These are phyloP conservation scores for Isatis tinctoria DNA, from an alignment of 345 rosid species.

Conservation along the genomic window DNA sequence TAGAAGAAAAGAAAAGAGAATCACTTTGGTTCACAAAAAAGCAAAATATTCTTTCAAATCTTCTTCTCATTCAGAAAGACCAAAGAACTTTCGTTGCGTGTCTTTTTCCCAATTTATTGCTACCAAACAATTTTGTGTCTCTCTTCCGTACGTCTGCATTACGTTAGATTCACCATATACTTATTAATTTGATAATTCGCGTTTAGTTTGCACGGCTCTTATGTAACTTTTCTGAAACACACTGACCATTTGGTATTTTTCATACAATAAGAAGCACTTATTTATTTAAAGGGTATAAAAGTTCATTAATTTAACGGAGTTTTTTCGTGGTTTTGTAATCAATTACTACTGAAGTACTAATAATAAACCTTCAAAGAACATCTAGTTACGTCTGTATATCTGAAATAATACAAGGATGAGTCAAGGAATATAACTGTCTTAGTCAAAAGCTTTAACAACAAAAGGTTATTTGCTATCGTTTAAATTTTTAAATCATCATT, in stretches of 20 bases:
- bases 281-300: background rate
- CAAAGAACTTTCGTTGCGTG: slow-evolving; percentile 7
- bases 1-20: slow-evolving; percentile 5
- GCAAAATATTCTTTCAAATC: slow-evolving; percentile 1
- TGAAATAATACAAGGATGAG: background rate
- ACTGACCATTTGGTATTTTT: background rate
- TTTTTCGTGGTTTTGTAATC: background rate
- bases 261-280: background rate
- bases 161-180: background rate
- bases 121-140: slow-evolving; percentile 2
- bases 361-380: background rate
- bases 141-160: slow-evolving; percentile 12
- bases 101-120: background rate
- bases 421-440: too few relatives aligned
- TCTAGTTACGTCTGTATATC: background rate
- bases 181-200: background rate
- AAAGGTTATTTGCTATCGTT: too few relatives aligned
- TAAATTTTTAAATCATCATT: too few relatives aligned
- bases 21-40: slow-evolving; percentile 22
- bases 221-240: background rate
- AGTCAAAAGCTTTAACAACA: too few relatives aligned
- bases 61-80: slow-evolving; percentile 8
- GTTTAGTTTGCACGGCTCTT: background rate
- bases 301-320: background rate
- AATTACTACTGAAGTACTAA: background rate